These are phyloP conservation scores for Rhododendron ferrugineum DNA, from an alignment of 148 eudicot species.

Conservation along the genomic window DNA sequence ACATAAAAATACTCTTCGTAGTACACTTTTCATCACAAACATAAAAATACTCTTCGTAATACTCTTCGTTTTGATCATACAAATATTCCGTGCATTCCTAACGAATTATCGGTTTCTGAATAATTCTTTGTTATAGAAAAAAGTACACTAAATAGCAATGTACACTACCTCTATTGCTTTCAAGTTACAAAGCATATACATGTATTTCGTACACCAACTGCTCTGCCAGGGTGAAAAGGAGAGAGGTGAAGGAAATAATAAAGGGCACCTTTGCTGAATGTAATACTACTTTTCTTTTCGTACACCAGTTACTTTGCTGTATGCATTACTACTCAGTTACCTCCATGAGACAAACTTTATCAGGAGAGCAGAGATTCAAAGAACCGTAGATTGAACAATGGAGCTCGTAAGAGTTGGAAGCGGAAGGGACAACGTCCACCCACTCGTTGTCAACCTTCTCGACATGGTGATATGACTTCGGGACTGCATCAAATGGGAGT, in stretches of 20 bases:
- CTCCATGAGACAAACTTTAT: conserved; percentile 55
- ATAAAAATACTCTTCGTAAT: too few relatives aligned
- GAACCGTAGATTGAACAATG: conserved; percentile 53
- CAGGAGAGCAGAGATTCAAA: conserved; percentile 33
- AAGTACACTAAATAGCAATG: background rate
- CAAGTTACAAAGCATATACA: background rate
- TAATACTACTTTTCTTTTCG: background rate
- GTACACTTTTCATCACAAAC: too few relatives aligned
- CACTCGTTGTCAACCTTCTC: conserved; percentile 68
- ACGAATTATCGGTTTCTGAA: background rate
- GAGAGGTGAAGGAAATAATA: background rate
- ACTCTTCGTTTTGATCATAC: too few relatives aligned
- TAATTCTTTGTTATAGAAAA: background rate
- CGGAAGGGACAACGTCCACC: conserved; percentile 57
- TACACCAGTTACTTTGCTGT: background rate
- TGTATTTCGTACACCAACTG: background rate
- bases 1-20: too few relatives aligned
- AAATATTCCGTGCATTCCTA: too few relatives aligned
- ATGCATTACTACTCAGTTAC: conserved; percentile 28
- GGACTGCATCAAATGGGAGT: conserved; percentile 34
- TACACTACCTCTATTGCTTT: background rate
- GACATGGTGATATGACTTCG: conserved; percentile 40
- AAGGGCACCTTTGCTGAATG: background rate
- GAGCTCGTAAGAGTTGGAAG: conserved; percentile 71
- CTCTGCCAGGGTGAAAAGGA: background rate